phyloP scores from a whole-genome alignment of 192 early-diverging fungal genomes.

The Coemansia javaensis region DNA sequence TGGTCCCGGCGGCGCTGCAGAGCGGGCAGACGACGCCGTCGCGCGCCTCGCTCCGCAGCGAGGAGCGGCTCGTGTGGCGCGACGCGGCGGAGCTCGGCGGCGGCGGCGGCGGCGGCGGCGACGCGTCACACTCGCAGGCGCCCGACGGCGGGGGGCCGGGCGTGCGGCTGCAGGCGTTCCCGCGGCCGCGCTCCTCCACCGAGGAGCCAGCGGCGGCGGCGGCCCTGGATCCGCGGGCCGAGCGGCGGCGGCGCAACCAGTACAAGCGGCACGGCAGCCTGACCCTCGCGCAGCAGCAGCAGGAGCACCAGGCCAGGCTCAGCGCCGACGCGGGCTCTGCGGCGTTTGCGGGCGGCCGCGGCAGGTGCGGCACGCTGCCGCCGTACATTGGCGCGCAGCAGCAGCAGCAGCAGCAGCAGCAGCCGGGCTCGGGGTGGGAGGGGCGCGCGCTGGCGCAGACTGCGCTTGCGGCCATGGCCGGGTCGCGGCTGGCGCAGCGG shows the following conservation, averaged over 20 bases:
- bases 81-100: neutral
- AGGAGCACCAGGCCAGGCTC: constrained; percentile 10
- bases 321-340: too few relatives aligned
- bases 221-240: constrained; percentile 19
- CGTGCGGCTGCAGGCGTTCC: constrained; percentile 26
- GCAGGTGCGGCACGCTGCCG: too few relatives aligned
- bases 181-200: constrained; percentile 20
- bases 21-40: constrained; percentile 32
- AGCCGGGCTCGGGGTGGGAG: too few relatives aligned
- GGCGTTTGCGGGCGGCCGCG: too few relatives aligned
- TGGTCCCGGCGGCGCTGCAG: constrained; percentile 39
- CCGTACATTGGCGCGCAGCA: too few relatives aligned
- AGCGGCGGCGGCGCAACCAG: constrained; percentile 36
- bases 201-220: constrained; percentile 2
- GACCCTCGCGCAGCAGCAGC: constrained; percentile 34
- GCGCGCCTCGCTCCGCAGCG: constrained; percentile 12
- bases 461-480: constrained; percentile 2
- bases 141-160: too few relatives aligned
- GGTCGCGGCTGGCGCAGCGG: constrained; percentile 7
- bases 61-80: neutral
- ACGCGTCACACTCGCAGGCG: constrained; percentile 4
- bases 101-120: too few relatives aligned
- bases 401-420: too few relatives aligned
- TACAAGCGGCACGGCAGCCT: constrained; percentile 48
- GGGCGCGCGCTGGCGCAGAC: too few relatives aligned